Evolutionary conservation across 2,329 filamentous ascomycete species (phyloP), one percentile per base, ranked within the genome.

Genomic region (Xylaria hypoxylon): DNA sequence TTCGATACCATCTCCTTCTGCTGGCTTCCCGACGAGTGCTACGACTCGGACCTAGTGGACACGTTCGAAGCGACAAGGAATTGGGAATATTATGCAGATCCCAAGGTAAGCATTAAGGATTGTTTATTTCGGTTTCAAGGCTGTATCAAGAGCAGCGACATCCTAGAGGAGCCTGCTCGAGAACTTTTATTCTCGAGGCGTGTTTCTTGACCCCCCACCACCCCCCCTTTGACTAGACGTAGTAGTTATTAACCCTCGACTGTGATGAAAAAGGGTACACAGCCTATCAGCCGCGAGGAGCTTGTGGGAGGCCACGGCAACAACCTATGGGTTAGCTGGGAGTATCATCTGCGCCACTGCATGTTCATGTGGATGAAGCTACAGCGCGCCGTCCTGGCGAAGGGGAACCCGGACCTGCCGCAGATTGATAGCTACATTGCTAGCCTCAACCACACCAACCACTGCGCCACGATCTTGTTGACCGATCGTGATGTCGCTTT

Each of bases 1-100:
- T 75, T 77, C 58, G 73, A 77, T 65, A 62, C 72, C 5, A 73
- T 74, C 26, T 64, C 61, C 26, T 76, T 73, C 60, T 66, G 71
- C 7, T 77, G 74, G 73, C 68, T 72, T 3, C 68, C 72, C 3
- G 56, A 65, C 31, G 65, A 64, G 10, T 77, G 74, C 68, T 75
- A 68, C 59, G 73, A 76, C 61, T 56, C 13, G 5, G 67, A 71
- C 17, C 56, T 76, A 1, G 62, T 70, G 48, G 57, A 64, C 4
- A 58, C 67, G 5, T 75, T 75, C 51, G 64, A 61, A n/a, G 22
- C 26, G 22, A 44, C 31, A 17, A 56, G 33, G 11, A 17, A 40
- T 11, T 60, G 47, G 68, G 26, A 69, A 24, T 71, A 59, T 50
- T 70, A 62, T 42, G 31, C 50, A 4, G 58, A 53, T 35, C 11